Base-by-base conservation (phyloP, 1,284 basidiomycete species). In the Mycosarcoma maydis region DNA sequence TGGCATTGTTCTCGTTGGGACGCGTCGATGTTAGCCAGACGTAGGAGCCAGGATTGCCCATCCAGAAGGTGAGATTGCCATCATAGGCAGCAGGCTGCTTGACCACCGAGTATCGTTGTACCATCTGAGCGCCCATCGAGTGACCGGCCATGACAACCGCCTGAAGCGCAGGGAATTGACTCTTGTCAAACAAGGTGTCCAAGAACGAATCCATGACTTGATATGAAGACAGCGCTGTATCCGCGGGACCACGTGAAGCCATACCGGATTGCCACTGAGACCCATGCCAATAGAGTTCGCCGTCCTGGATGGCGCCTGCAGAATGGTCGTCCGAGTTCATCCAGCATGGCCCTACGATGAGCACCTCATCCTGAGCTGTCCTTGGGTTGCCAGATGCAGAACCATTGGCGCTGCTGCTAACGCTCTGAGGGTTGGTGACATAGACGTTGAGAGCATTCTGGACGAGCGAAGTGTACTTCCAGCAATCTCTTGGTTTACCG, bases 91-190 rank as follows among this genome's bases (percentile, higher is more conserved):
- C 65, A 32, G 57, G 32, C 20, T 72, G 52, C 44, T 75, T 75
- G 30, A 73, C 24, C 14, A 73, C 27, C 0, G 76, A 51, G 39
- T 79, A 79, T 20, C 76, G 65, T 34, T 72, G 68, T 17, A 60
- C 69, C 51, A 68, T 71, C 52, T 79, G 77, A 2, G 76, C 77
- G 17, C 76, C 77, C 72, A 79, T 73, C 38, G 74, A 76, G 58
- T 79, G 77, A 27, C 77, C 77, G 6, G 67, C 72, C 14, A 79
- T 17, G 27, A 71, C 62, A 36, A 76, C 76, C 6, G 41, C 45
- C n/a, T 75, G 56, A 26, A 79, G 59, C 13, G 49, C 46, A 6
- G 74, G 72, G 56, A 73, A 79, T 26, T 71, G 58, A 7, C 46
- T 52, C 43, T 60, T 60, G 60, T 79, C 68, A 49, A 76, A 76